phyloP scores from a whole-genome alignment of 2,329 filamentous ascomycete species.

The Alternaria solani region DNA sequence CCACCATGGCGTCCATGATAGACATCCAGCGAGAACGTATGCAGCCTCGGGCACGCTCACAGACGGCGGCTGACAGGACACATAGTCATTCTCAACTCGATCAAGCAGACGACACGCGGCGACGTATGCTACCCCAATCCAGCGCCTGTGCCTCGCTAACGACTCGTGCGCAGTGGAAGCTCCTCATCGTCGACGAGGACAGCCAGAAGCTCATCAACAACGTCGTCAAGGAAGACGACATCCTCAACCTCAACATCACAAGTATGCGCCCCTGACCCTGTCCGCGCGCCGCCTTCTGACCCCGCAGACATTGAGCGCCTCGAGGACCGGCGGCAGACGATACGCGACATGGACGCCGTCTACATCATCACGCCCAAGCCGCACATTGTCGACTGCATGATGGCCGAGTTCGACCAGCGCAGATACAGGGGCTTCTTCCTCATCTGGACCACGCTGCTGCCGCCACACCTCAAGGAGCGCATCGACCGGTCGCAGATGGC shows the following conservation, averaged over 20 bases:
- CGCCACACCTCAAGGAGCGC: conserved; percentile 73
- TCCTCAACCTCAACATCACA: conserved; percentile 94
- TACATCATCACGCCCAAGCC: conserved; percentile 87
- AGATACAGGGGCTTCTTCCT: conserved; percentile 82
- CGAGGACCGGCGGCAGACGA: conserved; percentile 81
- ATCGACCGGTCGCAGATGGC: conserved; percentile 75
- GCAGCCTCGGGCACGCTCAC: background rate
- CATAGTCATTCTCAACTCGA: conserved; percentile 74
- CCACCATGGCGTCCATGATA: conserved; percentile 83
- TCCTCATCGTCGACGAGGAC: conserved; percentile 84
- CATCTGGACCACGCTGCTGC: conserved; percentile 83
- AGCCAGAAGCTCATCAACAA: conserved; percentile 89
- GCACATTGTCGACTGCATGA: conserved; percentile 90
- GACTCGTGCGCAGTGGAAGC: conserved; percentile 79
- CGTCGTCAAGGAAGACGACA: conserved; percentile 92
- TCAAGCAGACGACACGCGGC: conserved; percentile 79
- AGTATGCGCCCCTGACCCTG: conserved; percentile 65
- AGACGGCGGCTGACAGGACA: conserved; percentile 23
- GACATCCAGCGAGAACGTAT: conserved; percentile 81
- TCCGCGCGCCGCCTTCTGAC: conserved; percentile 34
- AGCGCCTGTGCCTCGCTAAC: conserved; percentile 36
- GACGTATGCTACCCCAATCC: conserved; percentile 67
- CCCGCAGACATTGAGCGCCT: conserved; percentile 90
- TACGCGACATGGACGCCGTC: conserved; percentile 91
- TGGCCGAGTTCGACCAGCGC: conserved; percentile 87